Percentiles rank a stretch among this genome's conserved stretches.
Evolutionary conservation across 306 rosid genomes (phyloP).

Genomic region (Pterocarpus santalinus): DNA sequence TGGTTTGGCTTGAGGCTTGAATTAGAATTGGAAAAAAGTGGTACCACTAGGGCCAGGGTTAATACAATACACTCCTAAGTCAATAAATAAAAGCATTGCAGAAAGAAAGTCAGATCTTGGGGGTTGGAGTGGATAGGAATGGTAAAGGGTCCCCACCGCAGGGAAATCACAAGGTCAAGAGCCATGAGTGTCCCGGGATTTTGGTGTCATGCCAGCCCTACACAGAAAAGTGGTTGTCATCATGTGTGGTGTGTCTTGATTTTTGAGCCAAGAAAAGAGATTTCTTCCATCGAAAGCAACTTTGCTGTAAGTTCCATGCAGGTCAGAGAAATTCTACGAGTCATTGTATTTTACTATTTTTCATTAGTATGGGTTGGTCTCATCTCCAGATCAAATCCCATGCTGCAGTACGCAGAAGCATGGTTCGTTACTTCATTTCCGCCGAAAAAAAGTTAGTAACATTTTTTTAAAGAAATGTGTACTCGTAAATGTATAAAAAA

Average conservation of each 20-base stretch:
- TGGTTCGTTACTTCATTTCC: neutral
- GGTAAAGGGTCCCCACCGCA: constrained; percentile 51
- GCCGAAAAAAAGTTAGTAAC: too few species aligned
- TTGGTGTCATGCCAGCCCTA: constrained; percentile 18
- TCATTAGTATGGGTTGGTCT: neutral
- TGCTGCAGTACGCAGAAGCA: neutral
- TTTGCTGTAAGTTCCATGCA: constrained; percentile 24
- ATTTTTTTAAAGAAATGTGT: too few species aligned
- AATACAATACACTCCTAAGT: neutral
- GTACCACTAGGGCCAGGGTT: neutral
- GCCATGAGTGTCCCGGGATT: constrained; percentile 52
- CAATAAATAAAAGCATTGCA: neutral
- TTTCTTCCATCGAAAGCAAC: constrained; percentile 59
- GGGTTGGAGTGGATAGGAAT: constrained; percentile 53
- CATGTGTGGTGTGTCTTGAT: constrained; percentile 52
- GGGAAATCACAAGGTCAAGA: constrained; percentile 56
- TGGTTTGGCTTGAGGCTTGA: constrained; percentile 51
- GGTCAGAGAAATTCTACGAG: neutral
- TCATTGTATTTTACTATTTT: neutral
- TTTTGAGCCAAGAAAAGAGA: constrained; percentile 46
- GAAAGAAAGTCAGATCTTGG: constrained; percentile 52
- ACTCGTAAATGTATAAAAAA: too few species aligned
- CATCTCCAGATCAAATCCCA: neutral
- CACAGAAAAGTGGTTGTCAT: constrained; percentile 36
- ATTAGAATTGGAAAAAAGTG: constrained; percentile 16